Evolutionary conservation across 176 grass and related monocot species (phyloP).

Genomic region (Eleusine indica): DNA sequence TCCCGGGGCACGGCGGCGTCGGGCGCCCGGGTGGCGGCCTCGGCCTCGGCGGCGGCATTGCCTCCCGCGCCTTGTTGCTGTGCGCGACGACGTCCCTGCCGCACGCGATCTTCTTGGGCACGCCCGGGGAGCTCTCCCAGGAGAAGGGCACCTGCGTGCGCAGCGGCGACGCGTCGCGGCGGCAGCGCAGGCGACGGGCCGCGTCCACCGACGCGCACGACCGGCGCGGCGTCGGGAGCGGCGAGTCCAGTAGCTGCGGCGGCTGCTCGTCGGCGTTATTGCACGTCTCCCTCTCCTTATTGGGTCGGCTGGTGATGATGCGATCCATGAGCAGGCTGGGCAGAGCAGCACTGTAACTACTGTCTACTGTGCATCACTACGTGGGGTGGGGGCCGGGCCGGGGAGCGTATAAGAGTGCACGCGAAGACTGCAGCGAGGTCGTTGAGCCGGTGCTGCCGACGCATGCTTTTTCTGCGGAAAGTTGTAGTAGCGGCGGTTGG

Average conservation of each 20-base stretch:
- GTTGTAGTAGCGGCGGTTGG: slow-evolving; percentile 31
- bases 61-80: slow-evolving; percentile 10
- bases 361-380: slow-evolving; percentile 29
- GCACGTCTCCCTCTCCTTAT: slow-evolving; percentile 28
- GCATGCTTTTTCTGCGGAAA: slow-evolving; percentile 39
- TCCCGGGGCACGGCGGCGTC: slow-evolving; percentile 13
- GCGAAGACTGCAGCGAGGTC: slow-evolving; percentile 37
- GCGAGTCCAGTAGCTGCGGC: slow-evolving; percentile 70
- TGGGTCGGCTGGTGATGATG: slow-evolving; percentile 46
- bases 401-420: slow-evolving; percentile 45
- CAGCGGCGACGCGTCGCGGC: slow-evolving; percentile 45
- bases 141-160: slow-evolving; percentile 78
- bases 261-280: slow-evolving; percentile 22
- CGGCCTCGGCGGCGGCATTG: slow-evolving; percentile 41
- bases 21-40: slow-evolving; percentile 63
- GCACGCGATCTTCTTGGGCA: slow-evolving; percentile 67
- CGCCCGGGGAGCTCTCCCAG: slow-evolving; percentile 93
- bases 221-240: slow-evolving; percentile 73
- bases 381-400: background rate
- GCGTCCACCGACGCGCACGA: slow-evolving; percentile 52
- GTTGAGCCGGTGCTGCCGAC: slow-evolving; percentile 26
- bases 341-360: slow-evolving; percentile 5
- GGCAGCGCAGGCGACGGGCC: slow-evolving; percentile 41
- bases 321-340: slow-evolving; percentile 25
- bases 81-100: background rate